Evolutionary conservation across 2,329 filamentous ascomycete genomes (phyloP).

Genomic region (Penicillium sp.): DNA sequence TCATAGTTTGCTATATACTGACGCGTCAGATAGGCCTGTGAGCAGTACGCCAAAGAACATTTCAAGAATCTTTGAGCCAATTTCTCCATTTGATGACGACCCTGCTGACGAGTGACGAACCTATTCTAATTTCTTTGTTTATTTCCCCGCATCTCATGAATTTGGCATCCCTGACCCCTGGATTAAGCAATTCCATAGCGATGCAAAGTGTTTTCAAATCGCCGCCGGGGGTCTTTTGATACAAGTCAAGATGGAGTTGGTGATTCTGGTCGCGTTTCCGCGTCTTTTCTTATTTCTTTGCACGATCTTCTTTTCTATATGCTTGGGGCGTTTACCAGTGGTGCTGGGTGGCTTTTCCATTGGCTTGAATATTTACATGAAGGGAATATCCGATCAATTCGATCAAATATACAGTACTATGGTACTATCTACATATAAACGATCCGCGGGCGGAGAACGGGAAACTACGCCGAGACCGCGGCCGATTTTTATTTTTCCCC

Average conservation of each 20-base stretch:
- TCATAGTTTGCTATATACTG: neutral
- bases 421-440: neutral
- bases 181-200: constrained; percentile 26
- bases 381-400: neutral
- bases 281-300: constrained; percentile 1
- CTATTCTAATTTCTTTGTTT: constrained; percentile 10
- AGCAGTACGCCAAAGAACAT: constrained; percentile 96
- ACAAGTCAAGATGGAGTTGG: constrained; percentile 27
- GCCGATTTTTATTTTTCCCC: constrained; percentile 17
- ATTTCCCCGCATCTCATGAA: constrained; percentile 23
- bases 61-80: constrained; percentile 55
- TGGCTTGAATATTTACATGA: constrained; percentile 21
- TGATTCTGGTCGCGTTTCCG: constrained; percentile 16
- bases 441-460: constrained; percentile 13
- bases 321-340: constrained; percentile 18
- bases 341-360: constrained; percentile 9
- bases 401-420: neutral
- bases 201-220: constrained; percentile 22
- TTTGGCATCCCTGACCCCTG: constrained; percentile 23
- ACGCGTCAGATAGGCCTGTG: constrained; percentile 63
- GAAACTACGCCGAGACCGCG: constrained; percentile 13
- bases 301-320: constrained; percentile 1
- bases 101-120: constrained; percentile 36
- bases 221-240: constrained; percentile 17
- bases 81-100: constrained; percentile 12